Conservation (phyloP, 768 basidiomycete genomes). For the Sporobolomyces pararoseus region DNA sequence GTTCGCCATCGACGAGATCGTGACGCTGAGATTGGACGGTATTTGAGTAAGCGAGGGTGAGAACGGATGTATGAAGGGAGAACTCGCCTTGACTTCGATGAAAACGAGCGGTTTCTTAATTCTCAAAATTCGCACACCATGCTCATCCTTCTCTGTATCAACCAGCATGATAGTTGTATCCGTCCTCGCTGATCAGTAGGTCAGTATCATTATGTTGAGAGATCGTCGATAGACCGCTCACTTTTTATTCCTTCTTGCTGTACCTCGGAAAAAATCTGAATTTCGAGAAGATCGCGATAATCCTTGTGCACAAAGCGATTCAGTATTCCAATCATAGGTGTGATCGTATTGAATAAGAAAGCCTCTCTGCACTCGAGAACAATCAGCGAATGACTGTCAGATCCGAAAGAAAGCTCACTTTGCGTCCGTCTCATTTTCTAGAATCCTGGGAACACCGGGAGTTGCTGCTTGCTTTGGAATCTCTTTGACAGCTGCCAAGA, state of each 20-base stretch:
- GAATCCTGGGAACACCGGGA: background rate
- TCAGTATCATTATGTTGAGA: background rate
- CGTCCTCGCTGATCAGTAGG: background rate
- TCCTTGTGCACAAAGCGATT: background rate
- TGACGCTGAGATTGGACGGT: background rate
- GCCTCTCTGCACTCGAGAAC: background rate
- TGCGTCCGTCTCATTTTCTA: background rate
- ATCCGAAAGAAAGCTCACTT: background rate
- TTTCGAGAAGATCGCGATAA: background rate
- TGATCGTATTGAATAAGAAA: background rate
- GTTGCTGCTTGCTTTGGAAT: background rate
- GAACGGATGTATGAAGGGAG: background rate
- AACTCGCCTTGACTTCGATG: background rate
- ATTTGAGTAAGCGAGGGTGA: background rate
- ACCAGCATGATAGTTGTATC: background rate
- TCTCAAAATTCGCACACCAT: background rate
- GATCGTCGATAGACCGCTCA: background rate
- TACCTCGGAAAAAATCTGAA: background rate
- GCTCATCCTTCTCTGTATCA: background rate
- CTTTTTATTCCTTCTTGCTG: background rate
- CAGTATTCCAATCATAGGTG: background rate
- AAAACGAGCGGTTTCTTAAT: background rate
- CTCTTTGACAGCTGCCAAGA: background rate
- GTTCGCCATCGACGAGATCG: background rate
- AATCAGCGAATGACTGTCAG: no score